These are phyloP conservation scores for Blastobotrys ciferrii DNA, from an alignment of 1,139 yeast species.

Conservation along the genomic window DNA sequence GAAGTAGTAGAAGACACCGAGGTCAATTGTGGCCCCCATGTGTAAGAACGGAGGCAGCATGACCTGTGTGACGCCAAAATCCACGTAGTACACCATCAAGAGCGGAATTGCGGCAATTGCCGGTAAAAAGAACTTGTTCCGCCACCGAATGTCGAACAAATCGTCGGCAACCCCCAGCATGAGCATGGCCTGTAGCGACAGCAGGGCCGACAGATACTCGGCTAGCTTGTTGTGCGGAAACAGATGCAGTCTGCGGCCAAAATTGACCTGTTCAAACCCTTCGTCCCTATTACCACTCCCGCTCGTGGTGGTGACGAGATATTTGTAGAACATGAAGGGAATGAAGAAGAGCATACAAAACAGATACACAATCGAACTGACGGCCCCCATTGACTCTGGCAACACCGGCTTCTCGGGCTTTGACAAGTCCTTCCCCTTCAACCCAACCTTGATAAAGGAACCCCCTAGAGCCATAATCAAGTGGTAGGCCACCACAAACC, in stretches of 20 bases:
- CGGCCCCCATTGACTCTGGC: constrained; percentile 91
- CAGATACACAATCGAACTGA: constrained; percentile 77
- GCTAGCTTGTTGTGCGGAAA: constrained; percentile 87
- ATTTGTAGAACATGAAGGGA: constrained; percentile 85
- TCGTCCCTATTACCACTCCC: constrained; percentile 56
- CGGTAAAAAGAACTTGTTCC: constrained; percentile 93
- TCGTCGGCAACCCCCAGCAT: constrained; percentile 91
- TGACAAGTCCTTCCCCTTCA: constrained; percentile 79
- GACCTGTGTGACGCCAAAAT: constrained; percentile 90
- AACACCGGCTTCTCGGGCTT: constrained; percentile 68
- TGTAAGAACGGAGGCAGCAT: constrained; percentile 71
- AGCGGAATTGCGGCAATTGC: constrained; percentile 93
- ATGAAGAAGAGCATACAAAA: constrained; percentile 80
- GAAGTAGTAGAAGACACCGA: constrained; percentile 74
- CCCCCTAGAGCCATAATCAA: constrained; percentile 68
- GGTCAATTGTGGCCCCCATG: constrained; percentile 53
- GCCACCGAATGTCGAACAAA: constrained; percentile 92
- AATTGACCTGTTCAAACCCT: constrained; percentile 31
- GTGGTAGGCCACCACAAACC: constrained; percentile 56
- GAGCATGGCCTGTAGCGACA: constrained; percentile 81
- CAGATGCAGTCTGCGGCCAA: constrained; percentile 28
- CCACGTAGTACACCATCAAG: constrained; percentile 86
- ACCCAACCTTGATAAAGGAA: constrained; percentile 71
- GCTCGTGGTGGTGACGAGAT: constrained; percentile 57
- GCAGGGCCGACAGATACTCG: constrained; percentile 78